Evolutionary conservation across 2,329 filamentous ascomycete genomes (phyloP), one percentile per base, ranked within the genome.

Genomic region (Aureobasidium sp.): DNA sequence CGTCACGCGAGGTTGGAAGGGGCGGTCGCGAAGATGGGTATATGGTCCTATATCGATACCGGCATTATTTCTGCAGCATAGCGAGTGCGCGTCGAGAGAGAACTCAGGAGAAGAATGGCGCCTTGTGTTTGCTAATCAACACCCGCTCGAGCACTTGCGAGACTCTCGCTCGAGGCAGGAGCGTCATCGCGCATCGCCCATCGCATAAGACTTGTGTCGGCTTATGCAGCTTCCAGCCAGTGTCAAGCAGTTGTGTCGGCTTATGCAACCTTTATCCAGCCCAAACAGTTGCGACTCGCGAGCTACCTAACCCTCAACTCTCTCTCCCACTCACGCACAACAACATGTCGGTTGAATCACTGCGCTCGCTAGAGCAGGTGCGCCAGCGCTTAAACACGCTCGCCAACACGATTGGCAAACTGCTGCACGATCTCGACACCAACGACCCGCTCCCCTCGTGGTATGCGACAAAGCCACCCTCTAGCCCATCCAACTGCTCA

Each of bases 391-490:
- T 72, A 9, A 63, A 67, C 11, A 66, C 67, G 13, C 62, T 71
- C 11, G 66, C 67, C 11, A 67, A 62, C 4, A 67, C 67, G 37
- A 64, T 73, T 21, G 61, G 49, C 25, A 61, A 66, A 2, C 55
- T 70, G 35, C 63, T 63, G 31, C 50, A 53, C 21, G 66, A 71
- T 47, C 67, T 73, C 29, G 63, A 66, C 58, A 62, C 58, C 29
- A 64, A 65, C 59, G 68, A 71, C 47, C 67, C 68, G 6, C 65
- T 72, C 17, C 70, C 69, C 40, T 63, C 69, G 66, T 73, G 70
- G 70, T 73, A 71, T 63, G 60, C 46, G 35, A 60, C 50, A 57
- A 38, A 8, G 4, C 57, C 35, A 40, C 19, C 23, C 60, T 49
- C 51, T 51, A 50, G 37, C 43, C 42, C 51, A 35, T 21, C 57